Base-by-base conservation (phyloP, 495 filamentous ascomycete genomes). In the Penicillium bovifimosum region DNA sequence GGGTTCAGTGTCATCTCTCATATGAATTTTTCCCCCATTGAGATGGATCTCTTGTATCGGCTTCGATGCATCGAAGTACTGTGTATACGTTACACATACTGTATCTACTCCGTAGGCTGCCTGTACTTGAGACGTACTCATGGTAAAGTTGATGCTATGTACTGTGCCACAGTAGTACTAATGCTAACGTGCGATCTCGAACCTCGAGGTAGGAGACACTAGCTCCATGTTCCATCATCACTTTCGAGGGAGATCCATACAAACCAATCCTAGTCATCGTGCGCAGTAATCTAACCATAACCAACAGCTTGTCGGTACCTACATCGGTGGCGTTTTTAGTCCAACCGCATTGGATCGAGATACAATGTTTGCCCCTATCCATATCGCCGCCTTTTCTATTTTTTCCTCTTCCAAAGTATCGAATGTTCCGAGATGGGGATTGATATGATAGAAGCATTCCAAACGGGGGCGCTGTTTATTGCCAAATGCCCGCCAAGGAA, bases 311-410 rank as follows among this genome's bases (percentile, higher is more conserved):
- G 56, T 51, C 43, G 36, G 41, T 41, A 9, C 36, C 53, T 56
- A 60, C 59, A 64, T 64, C 62, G 59, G 62, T 64, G 62, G 62
- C 62, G 62, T 58, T 55, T 57, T 55, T 62, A 62, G 62, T 40
- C 47, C 29, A 18, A 27, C 41, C 41, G 53, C 20, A 20, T 32
- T 47, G 11, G 41, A 57, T 60, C 53, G 38, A 31, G 48, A 52
- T 41, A 53, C 47, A 45, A 45, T 42, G 27, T 8, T 58, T 24
- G 36, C 52, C 41, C 47, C 42, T 50, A 46, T 47, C 49, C 42
- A 16, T 36, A 36, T 47, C n/a, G 32, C 44, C 44, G 32, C 31
- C 3, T 32, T 31, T 32, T 36, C 27, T 55, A 26, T 24, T 26
- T 41, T 34, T 46, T 27, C 24, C 20, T 47, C 54, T 41, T 39